Conservation (phyloP, 768 basidiomycete species). For the Inosperma sp. region DNA sequence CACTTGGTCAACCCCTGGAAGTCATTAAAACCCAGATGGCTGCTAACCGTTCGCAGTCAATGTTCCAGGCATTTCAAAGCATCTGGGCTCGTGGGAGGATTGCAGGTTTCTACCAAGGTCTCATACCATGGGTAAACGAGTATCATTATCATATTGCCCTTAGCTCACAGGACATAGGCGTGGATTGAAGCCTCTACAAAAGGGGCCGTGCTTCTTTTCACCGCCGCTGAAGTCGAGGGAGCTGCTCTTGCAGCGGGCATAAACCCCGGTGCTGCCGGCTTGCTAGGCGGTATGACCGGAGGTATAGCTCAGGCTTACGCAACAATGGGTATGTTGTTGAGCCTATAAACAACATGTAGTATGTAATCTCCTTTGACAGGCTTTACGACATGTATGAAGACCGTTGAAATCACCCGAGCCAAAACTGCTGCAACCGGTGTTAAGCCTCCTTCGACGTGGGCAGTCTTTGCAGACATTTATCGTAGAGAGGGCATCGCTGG, state of each 20-base stretch:
- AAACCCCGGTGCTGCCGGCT: slow-evolving; percentile 76
- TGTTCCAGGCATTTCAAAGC: slow-evolving; percentile 77
- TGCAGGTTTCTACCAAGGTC: slow-evolving; percentile 91
- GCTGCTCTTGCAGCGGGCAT: slow-evolving; percentile 60
- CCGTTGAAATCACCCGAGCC: slow-evolving; percentile 93
- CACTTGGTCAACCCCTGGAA: slow-evolving; percentile 95
- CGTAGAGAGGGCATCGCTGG: slow-evolving; percentile 89
- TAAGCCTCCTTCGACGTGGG: slow-evolving; percentile 89
- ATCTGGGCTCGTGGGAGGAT: slow-evolving; percentile 93
- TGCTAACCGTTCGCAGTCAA: slow-evolving; percentile 87
- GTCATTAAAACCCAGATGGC: slow-evolving; percentile 99
- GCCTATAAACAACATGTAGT: neutral
- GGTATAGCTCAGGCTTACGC: slow-evolving; percentile 98
- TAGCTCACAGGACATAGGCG: slow-evolving; percentile 49
- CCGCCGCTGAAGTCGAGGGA: slow-evolving; percentile 91
- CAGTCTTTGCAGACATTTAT: slow-evolving; percentile 93
- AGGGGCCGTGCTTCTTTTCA: slow-evolving; percentile 92
- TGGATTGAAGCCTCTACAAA: slow-evolving; percentile 99
- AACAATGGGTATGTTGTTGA: slow-evolving; percentile 84
- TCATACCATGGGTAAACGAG: slow-evolving; percentile 89
- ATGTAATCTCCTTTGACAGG: slow-evolving; percentile 43
- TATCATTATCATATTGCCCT: neutral
- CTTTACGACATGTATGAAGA: slow-evolving; percentile 99
- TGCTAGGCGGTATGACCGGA: slow-evolving; percentile 96
- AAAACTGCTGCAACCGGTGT: slow-evolving; percentile 84